Evolutionary conservation across 2,329 filamentous ascomycete species (phyloP).

Genomic region (Fusarium dlaminii): DNA sequence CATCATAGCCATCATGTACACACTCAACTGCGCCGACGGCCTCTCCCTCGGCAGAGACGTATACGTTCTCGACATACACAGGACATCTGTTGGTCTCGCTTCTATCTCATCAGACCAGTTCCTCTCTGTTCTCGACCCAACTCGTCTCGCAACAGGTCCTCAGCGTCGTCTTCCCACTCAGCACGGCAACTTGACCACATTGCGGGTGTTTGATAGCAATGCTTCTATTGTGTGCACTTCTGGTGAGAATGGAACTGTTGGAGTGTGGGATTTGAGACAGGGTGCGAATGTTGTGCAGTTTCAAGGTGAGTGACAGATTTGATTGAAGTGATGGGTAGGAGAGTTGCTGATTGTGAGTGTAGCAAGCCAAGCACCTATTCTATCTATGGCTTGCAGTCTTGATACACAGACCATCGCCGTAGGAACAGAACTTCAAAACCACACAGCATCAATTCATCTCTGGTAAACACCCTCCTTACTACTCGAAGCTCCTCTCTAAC

Average conservation of each 20-base stretch:
- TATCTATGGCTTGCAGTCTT: slow-evolving; percentile 71
- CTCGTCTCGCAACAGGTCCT: slow-evolving; percentile 62
- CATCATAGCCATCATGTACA: slow-evolving; percentile 43
- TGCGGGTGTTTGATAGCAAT: slow-evolving; percentile 63
- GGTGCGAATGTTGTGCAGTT: slow-evolving; percentile 56
- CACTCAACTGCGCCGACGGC: slow-evolving; percentile 46
- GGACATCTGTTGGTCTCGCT: slow-evolving; percentile 62
- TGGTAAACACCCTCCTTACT: slow-evolving; percentile 57
- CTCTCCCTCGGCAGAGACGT: slow-evolving; percentile 51
- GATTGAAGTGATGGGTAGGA: neutral
- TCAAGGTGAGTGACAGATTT: slow-evolving; percentile 52
- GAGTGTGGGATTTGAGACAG: slow-evolving; percentile 71
- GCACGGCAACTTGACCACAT: slow-evolving; percentile 71
- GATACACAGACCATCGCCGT: slow-evolving; percentile 70
- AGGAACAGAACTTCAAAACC: slow-evolving; percentile 76
- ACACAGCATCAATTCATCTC: slow-evolving; percentile 68
- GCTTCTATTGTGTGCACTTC: slow-evolving; percentile 71
- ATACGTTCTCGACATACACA: slow-evolving; percentile 68
- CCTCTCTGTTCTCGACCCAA: slow-evolving; percentile 72
- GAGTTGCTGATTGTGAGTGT: neutral
- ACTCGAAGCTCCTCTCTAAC: neutral
- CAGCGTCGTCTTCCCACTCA: slow-evolving; percentile 58
- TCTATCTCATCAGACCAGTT: slow-evolving; percentile 76
- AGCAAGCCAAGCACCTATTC: slow-evolving; percentile 63
- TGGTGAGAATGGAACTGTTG: slow-evolving; percentile 75